Percentiles rank a stretch among this genome's conserved stretches.
Evolutionary conservation across 2,329 filamentous ascomycete genomes (phyloP).

Genomic region (Nannizziopsis barbatae): DNA sequence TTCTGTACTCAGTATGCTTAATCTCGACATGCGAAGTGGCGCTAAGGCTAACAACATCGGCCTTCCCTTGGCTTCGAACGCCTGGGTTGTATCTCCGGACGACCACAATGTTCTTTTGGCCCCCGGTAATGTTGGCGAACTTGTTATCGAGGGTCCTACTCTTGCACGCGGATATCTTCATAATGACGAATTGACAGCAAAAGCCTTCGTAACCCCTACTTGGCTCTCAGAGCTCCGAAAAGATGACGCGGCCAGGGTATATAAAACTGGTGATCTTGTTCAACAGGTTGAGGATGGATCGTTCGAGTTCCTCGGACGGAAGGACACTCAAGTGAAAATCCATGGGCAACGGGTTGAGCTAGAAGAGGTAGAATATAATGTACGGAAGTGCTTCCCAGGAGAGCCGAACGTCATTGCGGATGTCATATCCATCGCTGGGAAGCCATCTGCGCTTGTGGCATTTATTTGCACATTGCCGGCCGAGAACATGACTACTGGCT

Average conservation of each 20-base stretch:
- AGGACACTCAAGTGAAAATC: conserved; percentile 27
- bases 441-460: background rate
- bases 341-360: conserved; percentile 28
- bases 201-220: conserved; percentile 18
- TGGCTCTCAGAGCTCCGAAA: conserved; percentile 19
- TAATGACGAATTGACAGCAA: conserved; percentile 22
- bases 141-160: conserved; percentile 27
- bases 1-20: conserved; percentile 10
- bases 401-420: conserved; percentile 19
- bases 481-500: conserved; percentile 27
- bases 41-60: conserved; percentile 4
- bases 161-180: conserved; percentile 29
- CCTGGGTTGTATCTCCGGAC: conserved; percentile 17
- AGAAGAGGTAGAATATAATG: conserved; percentile 24
- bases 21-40: background rate
- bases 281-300: conserved; percentile 22
- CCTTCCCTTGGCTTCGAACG: conserved; percentile 1
- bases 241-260: conserved; percentile 16
- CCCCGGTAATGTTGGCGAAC: conserved; percentile 20
- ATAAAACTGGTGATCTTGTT: conserved; percentile 29
- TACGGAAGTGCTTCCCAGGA: conserved; percentile 18
- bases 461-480: conserved; percentile 28
- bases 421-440: background rate
- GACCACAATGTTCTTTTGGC: conserved; percentile 17
- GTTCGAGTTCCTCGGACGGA: conserved; percentile 24